These are phyloP conservation scores for Strigomonas galati DNA, from an alignment of 208 protist species.

Conservation along the genomic window DNA sequence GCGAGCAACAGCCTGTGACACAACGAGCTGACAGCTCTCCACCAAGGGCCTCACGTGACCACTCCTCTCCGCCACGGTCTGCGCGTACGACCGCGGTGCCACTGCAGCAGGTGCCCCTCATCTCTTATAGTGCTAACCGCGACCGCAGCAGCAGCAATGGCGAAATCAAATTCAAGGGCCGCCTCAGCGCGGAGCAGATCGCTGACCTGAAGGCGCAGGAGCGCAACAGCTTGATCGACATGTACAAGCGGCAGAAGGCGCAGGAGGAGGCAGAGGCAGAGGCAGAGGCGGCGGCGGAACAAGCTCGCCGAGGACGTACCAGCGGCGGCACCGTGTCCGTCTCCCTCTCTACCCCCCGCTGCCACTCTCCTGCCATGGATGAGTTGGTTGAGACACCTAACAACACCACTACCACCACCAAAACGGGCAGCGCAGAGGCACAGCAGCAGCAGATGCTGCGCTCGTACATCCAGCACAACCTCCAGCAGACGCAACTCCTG, in stretches of 20 bases:
- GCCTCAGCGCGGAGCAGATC: not conserved
- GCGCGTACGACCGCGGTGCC: too few relatives aligned
- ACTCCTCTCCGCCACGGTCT: not conserved
- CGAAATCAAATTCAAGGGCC: not conserved
- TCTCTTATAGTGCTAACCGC: too few relatives aligned
- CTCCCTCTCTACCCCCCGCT: not conserved
- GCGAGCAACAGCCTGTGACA: too few relatives aligned
- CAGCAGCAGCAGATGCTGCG: not conserved
- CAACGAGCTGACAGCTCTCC: not conserved
- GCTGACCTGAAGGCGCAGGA: not conserved
- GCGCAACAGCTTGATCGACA: not conserved
- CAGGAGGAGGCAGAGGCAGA: not conserved
- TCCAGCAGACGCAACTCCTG: constrained; percentile 9
- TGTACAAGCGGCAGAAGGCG: not conserved
- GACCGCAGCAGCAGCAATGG: too few relatives aligned
- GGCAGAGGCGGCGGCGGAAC: not conserved
- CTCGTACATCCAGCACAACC: not conserved
- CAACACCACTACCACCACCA: too few relatives aligned
- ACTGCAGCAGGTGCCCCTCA: too few relatives aligned
- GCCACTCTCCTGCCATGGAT: not conserved
- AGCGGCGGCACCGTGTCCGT: not conserved
- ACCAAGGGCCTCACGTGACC: not conserved
- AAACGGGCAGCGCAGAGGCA: not conserved
- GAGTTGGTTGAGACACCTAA: not conserved
- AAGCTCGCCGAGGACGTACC: not conserved